Conservation (phyloP, 257 asterid genomes). For the Solanum tacnaense region DNA sequence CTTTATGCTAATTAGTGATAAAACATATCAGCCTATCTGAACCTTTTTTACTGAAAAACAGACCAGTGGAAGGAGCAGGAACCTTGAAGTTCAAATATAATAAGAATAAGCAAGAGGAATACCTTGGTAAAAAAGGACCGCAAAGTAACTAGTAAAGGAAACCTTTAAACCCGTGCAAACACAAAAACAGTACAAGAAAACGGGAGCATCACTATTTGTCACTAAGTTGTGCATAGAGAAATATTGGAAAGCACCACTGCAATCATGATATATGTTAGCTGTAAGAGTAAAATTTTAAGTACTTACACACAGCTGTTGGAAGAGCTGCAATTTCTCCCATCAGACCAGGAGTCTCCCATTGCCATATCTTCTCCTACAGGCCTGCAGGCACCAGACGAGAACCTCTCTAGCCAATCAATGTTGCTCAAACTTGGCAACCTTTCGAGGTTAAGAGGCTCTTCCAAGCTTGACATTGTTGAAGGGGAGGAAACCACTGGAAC, state of each 20-base stretch:
- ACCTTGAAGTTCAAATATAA: not conserved
- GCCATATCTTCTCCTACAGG: conserved; percentile 61
- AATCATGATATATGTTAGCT: not conserved
- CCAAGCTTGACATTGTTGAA: conserved; percentile 79
- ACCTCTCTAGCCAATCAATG: conserved; percentile 45
- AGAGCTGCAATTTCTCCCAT: conserved; percentile 86
- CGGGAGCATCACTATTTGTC: not conserved
- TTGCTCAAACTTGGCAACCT: conserved; percentile 75
- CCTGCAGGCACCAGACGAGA: conserved; percentile 74
- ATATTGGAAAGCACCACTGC: not conserved
- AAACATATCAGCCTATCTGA: not conserved
- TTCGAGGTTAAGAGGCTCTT: conserved; percentile 90
- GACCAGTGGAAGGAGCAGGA: not conserved
- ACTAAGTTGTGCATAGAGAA: not conserved
- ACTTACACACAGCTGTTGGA: conserved; percentile 77
- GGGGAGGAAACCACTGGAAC: conserved; percentile 18
- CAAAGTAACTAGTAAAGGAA: not conserved
- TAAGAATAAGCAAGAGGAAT: not conserved
- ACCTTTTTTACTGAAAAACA: not conserved
- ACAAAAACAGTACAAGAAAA: not conserved
- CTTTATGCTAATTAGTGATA: not conserved
- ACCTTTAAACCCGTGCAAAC: not conserved
- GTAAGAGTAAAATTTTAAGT: not conserved
- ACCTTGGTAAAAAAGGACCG: not conserved
- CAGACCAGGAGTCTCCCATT: conserved; percentile 71